These are phyloP conservation scores for Calocybe gambosa DNA, from an alignment of 1,284 basidiomycete species.

Conservation along the genomic window DNA sequence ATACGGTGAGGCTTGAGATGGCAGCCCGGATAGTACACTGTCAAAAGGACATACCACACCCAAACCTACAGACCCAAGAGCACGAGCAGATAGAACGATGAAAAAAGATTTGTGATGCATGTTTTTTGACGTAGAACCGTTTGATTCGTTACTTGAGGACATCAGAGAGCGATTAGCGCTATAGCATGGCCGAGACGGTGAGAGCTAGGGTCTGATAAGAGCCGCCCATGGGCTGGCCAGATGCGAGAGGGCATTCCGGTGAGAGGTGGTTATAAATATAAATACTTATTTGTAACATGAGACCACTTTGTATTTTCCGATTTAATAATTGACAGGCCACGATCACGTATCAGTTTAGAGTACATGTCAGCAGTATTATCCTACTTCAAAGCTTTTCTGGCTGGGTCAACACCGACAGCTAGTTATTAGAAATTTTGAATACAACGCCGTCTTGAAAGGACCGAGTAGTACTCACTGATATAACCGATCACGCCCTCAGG, in stretches of 20 bases:
- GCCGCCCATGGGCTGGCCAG: background rate
- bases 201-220: background rate
- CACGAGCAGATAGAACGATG: conserved; percentile 32
- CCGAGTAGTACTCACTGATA: conserved; percentile 15
- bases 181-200: conserved; percentile 8
- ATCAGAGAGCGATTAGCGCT: conserved; percentile 12
- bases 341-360: conserved; percentile 1
- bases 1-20: background rate
- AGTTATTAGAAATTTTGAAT: background rate
- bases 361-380: conserved; percentile 2
- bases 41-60: conserved; percentile 27
- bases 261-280: conserved; percentile 3
- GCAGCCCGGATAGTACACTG: background rate
- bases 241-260: conserved; percentile 6
- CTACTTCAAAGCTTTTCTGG: conserved; percentile 11
- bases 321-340: conserved; percentile 4
- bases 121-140: conserved; percentile 2
- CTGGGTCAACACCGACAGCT: conserved; percentile 19
- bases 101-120: conserved; percentile 21
- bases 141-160: conserved; percentile 11
- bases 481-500: conserved; percentile 18
- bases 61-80: conserved; percentile 33
- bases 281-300: conserved; percentile 20
- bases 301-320: conserved; percentile 27
- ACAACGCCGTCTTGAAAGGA: background rate